A percentile compares a stretch with the other conserved stretches of the same genome.
Evolutionary conservation across 2,329 filamentous ascomycete genomes (phyloP).

Genomic region (Xylaria sp.): DNA sequence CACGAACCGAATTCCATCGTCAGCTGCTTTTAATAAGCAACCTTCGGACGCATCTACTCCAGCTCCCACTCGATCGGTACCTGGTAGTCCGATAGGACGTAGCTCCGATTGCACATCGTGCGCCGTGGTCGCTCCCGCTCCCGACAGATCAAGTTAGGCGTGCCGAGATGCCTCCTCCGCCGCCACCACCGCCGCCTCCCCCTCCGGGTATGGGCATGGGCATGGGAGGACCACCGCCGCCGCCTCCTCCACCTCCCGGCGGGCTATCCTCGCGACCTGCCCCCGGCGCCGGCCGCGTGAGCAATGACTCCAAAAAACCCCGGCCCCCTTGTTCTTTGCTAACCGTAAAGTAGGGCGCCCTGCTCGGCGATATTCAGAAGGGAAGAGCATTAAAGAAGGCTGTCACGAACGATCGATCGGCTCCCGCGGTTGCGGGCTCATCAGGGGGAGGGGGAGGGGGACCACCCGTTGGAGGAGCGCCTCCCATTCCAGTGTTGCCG

Average conservation of each 20-base stretch:
- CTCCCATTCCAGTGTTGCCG: conserved; percentile 77
- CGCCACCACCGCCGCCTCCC: conserved; percentile 78
- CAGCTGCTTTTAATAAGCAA: not conserved
- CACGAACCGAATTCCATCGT: not conserved
- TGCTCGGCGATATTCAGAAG: conserved; percentile 88
- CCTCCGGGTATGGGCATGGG: conserved; percentile 54
- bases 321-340: conserved; percentile 4
- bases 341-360: conserved; percentile 71
- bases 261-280: conserved; percentile 69
- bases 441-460: conserved; percentile 61
- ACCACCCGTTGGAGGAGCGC: conserved; percentile 77
- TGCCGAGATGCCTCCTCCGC: conserved; percentile 63
- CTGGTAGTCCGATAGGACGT: not conserved
- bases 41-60: not conserved
- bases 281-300: conserved; percentile 69
- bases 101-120: no score
- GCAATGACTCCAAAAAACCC: conserved; percentile 47
- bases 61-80: conserved; percentile 1
- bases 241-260: conserved; percentile 73
- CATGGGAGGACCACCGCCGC: conserved; percentile 72
- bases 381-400: conserved; percentile 84
- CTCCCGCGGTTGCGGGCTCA: conserved; percentile 72
- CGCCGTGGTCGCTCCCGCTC: conserved; percentile 5
- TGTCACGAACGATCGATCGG: conserved; percentile 91
- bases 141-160: conserved; percentile 9